Base-by-base conservation (phyloP, 139 green algal species). In the Ettlia oleoabundans region DNA sequence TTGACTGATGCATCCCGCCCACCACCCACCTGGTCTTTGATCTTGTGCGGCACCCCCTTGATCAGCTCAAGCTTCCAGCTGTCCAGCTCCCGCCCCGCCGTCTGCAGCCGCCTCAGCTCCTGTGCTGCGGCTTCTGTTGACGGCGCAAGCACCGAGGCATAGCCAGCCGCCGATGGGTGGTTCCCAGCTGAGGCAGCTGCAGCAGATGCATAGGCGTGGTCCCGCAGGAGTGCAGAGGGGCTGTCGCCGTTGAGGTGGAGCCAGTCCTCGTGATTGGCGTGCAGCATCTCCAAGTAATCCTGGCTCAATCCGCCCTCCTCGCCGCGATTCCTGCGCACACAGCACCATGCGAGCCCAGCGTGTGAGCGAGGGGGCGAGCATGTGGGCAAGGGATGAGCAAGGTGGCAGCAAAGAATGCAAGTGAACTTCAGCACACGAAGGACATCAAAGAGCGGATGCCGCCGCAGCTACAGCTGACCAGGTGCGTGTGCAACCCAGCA, bases 201-300 rank as follows among this genome's bases (percentile, higher is more conserved):
- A n/a, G n/a, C n/a, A n/a, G n/a, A n/a, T n/a, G n/a, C n/a, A n/a
- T n/a, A n/a, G n/a, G n/a, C n/a, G n/a, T n/a, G n/a, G n/a, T n/a
- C n/a, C n/a, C n/a, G n/a, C n/a, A n/a, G n/a, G n/a, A n/a, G n/a
- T n/a, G n/a, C n/a, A n/a, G n/a, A n/a, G n/a, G n/a, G n/a, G n/a
- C n/a, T n/a, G n/a, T n/a, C n/a, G n/a, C n/a, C n/a, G n/a, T n/a
- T n/a, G n/a, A 63, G 40, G 47, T 42, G 42, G 43, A 86, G 80
- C 96, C 96, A 99, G 69, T 97, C 90, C 87, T 99, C 96, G 82
- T 99, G 96, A 74, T 96, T 96, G 40, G 91, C 70, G 82, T 98
- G 96, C 66, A 98, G 89, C 43, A 82, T 83, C 78, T 94, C 84
- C 41, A 99, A 87, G 87, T 99, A 99, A 1, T 91, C 86, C 13